A percentile compares a stretch with the other conserved stretches of the same genome.
phyloP scores from a whole-genome alignment of 176 grass and related monocot genomes.

The Oryza meridionalis region DNA sequence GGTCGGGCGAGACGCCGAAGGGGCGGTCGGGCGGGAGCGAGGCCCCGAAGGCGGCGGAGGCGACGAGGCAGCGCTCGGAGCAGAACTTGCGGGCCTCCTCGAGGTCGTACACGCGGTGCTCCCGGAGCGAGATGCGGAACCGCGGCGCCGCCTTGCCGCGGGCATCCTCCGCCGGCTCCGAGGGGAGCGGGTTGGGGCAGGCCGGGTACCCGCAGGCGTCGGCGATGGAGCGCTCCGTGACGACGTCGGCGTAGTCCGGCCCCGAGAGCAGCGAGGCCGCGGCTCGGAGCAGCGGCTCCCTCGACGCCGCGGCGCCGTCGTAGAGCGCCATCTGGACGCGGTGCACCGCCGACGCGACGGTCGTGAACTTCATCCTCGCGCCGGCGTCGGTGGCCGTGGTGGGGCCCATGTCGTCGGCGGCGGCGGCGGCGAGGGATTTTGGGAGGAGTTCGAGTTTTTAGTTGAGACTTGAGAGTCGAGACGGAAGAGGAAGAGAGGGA shows the following conservation, averaged over 20 bases:
- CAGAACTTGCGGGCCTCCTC: conserved; percentile 83
- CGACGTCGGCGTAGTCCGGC: conserved; percentile 80
- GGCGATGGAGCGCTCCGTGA: conserved; percentile 70
- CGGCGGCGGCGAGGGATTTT: background rate
- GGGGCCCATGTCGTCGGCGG: conserved; percentile 2
- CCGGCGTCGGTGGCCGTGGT: background rate
- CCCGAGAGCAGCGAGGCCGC: conserved; percentile 59
- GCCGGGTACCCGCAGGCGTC: conserved; percentile 56
- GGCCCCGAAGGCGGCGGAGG: conserved; percentile 54
- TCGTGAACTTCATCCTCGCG: background rate
- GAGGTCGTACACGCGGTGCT: conserved; percentile 96
- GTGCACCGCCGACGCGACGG: conserved; percentile 45
- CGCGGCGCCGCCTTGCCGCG: conserved; percentile 15
- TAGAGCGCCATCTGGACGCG: conserved; percentile 68
- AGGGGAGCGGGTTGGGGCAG: conserved; percentile 47
- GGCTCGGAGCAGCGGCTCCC: conserved; percentile 54
- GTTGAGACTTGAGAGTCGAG: background rate
- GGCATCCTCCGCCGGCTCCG: too few relatives aligned
- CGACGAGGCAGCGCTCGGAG: conserved; percentile 66
- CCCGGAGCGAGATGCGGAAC: conserved; percentile 74
- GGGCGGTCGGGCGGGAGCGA: conserved; percentile 46
- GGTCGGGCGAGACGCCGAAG: conserved; percentile 31
- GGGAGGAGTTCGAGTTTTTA: background rate
- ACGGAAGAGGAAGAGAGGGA: background rate
- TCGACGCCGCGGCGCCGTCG: conserved; percentile 44